Base-by-base conservation (phyloP, 208 protist genomes). In the Leishmania arabica region DNA sequence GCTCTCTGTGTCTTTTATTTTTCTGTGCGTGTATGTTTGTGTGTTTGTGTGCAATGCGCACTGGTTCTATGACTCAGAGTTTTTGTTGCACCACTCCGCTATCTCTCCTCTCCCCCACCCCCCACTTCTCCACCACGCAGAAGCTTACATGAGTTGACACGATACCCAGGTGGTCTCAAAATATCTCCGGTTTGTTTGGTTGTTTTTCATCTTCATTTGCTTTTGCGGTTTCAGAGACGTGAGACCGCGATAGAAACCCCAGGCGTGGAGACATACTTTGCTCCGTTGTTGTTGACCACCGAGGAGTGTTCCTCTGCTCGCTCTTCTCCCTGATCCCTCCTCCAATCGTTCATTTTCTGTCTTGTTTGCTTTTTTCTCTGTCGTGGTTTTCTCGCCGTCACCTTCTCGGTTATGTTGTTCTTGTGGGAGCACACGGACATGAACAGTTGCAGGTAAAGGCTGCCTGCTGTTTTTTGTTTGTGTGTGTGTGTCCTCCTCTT, bases 361-460 rank as follows among this genome's bases (percentile, higher is more conserved):
- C 2, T 73, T 54, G 27, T 73, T 21, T 9, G 40, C 21, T 73
- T 51, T 53, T 53, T 31, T 17, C 42, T 73, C 42, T 27, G 1
- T 69, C 27, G n/a, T 11, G 37, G 42, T 34, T 54, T 76, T 62
- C 9, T 76, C 19, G n/a, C 15, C 47, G 31, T 73, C 37, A 15
- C 27, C 62, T 77, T 66, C 51, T 76, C 54, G 66, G 37, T 34
- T 24, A 62, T n/a, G 31, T 42, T 47, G 4, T 31, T 82, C 11
- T 53, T 11, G 7, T 53, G 27, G 54, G 45, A 75, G 21, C n/a
- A 51, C 58, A 70, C 19, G n/a, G 34, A 31, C 21, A 27, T 76
- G 45, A 54, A 51, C 62, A 15, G n/a, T 77, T 70, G 51, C 70
- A 24, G 47, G 62, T 77, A 60, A 76, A 53, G 13, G 40, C 60